Conservation (phyloP, 2,329 filamentous ascomycete genomes). For the Pseudogymnoascus sp. region DNA sequence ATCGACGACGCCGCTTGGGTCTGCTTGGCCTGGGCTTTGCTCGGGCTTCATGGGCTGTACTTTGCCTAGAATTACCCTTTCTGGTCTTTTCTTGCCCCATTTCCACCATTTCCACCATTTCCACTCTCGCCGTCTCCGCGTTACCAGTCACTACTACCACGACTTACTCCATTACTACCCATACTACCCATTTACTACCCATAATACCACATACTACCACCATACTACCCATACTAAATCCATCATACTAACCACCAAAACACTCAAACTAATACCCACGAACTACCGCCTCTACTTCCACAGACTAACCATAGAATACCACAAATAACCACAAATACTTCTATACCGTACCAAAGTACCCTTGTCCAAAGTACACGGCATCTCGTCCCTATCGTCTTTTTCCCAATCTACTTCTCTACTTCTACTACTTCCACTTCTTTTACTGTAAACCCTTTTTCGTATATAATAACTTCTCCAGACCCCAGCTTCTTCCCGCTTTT, state of each 20-base stretch:
- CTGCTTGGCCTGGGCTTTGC: not conserved
- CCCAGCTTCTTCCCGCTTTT: conserved; percentile 3
- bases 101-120: not conserved
- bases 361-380: not conserved
- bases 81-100: not conserved
- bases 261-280: not conserved
- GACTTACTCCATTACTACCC: not conserved
- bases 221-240: not conserved
- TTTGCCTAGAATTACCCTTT: not conserved
- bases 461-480: conserved; percentile 4
- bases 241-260: not conserved
- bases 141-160: not conserved
- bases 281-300: not conserved
- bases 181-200: not conserved
- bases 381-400: not conserved
- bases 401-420: not conserved
- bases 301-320: not conserved
- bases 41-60: not conserved
- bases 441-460: not conserved
- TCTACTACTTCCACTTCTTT: not conserved
- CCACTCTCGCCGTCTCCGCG: not conserved
- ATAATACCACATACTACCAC: not conserved
- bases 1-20: not conserved
- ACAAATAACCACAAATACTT: not conserved
- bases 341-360: not conserved